These are phyloP conservation scores for Clonostachys sp. DNA, from an alignment of 2,329 filamentous ascomycete genomes.

Conservation along the genomic window DNA sequence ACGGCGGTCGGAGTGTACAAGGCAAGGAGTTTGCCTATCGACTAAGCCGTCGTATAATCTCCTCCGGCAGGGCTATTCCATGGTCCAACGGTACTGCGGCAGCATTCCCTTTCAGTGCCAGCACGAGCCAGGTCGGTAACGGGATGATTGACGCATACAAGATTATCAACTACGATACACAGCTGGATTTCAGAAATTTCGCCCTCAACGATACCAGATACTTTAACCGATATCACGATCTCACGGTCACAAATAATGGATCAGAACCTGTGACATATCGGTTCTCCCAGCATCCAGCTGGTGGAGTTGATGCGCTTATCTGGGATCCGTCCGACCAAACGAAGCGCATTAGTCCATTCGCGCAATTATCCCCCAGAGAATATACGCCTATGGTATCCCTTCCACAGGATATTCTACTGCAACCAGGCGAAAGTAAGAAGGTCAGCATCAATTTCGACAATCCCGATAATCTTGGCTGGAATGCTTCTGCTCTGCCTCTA, in stretches of 20 bases:
- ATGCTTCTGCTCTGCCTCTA: conserved; percentile 18
- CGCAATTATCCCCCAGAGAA: conserved; percentile 10
- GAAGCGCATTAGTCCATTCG: conserved; percentile 9
- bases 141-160: conserved; percentile 35
- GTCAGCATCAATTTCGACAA: conserved; percentile 20
- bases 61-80: conserved; percentile 16
- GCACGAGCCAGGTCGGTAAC: conserved; percentile 30
- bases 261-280: conserved; percentile 23
- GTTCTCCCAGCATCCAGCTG: conserved; percentile 17
- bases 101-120: conserved; percentile 16
- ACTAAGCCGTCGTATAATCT: conserved; percentile 21
- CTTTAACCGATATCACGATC: conserved; percentile 17
- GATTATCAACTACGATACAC: conserved; percentile 27
- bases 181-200: conserved; percentile 30
- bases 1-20: conserved; percentile 21
- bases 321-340: conserved; percentile 14
- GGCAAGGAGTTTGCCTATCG: conserved; percentile 19
- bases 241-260: conserved; percentile 28
- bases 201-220: conserved; percentile 37
- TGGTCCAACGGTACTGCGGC: conserved; percentile 16
- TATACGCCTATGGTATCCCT: conserved; percentile 9
- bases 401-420: conserved; percentile 12
- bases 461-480: conserved; percentile 16
- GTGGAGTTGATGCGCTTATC: conserved; percentile 32
- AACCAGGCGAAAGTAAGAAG: conserved; percentile 13